Evolutionary conservation across 106 monocot genomes (phyloP).

Genomic region (Phalaenopsis aphrodite): DNA sequence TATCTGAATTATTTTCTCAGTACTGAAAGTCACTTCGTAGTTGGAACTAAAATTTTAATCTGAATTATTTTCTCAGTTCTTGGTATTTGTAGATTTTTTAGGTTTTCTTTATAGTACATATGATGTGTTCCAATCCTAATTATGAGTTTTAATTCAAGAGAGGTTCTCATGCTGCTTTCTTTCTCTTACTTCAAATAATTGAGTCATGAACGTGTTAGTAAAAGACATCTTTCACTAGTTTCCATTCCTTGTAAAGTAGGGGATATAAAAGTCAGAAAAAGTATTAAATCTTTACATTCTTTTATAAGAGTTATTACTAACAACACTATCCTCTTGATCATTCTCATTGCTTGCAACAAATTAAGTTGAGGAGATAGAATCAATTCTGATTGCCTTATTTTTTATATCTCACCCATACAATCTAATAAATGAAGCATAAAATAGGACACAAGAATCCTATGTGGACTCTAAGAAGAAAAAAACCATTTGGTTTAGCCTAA

Average conservation of each 20-base stretch:
- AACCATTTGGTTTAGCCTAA: too few relatives aligned
- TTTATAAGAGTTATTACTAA: neutral
- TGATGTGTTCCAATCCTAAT: neutral
- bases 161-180: neutral
- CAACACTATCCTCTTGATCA: neutral
- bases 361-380: too few relatives aligned
- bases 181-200: neutral
- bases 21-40: neutral
- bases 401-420: too few relatives aligned
- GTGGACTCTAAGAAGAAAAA: too few relatives aligned
- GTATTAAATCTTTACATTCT: neutral
- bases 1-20: neutral
- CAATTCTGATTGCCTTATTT: too few relatives aligned
- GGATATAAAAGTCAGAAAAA: neutral
- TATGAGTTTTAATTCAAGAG: neutral
- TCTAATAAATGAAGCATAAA: too few relatives aligned
- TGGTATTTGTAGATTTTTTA: neutral
- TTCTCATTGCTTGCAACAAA: too few relatives aligned
- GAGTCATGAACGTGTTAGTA: neutral
- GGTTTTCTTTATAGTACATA: neutral
- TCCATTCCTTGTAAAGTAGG: neutral
- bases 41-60: neutral
- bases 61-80: neutral
- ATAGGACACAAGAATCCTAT: too few relatives aligned
- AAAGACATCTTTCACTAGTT: neutral